Percentiles rank a stretch among this genome's conserved stretches.
Conservation (phyloP, 441 rosid genomes). For the Euphorbia celastroides region DNA sequence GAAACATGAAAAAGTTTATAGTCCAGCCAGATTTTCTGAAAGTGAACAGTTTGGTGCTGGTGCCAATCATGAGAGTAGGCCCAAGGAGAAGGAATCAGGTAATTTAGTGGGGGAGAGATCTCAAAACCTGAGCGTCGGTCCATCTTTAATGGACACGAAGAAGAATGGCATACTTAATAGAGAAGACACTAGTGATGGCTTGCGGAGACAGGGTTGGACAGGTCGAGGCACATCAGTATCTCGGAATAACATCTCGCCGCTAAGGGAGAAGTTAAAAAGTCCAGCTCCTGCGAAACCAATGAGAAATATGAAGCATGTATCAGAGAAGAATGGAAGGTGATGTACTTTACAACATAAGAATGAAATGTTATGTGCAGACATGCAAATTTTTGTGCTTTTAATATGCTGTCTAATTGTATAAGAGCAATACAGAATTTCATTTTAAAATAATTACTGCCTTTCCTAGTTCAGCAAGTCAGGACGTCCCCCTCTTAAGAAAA, state of each 20-base stretch:
- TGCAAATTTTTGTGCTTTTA: not conserved
- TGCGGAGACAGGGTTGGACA: conserved; percentile 50
- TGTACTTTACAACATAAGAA: conserved; percentile 7
- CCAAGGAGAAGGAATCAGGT: conserved; percentile 34
- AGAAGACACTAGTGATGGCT: conserved; percentile 42
- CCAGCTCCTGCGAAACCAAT: conserved; percentile 34
- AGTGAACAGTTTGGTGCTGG: conserved; percentile 52
- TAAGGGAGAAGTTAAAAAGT: conserved; percentile 44
- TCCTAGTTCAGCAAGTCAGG: conserved; percentile 48
- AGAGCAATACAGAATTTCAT: conserved; percentile 3
- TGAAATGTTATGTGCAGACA: not conserved
- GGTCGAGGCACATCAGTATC: conserved; percentile 37
- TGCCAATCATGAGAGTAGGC: conserved; percentile 34
- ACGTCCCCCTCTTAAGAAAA: conserved; percentile 52
- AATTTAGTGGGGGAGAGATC: conserved; percentile 37
- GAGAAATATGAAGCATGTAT: conserved; percentile 33
- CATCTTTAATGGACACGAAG: conserved; percentile 29
- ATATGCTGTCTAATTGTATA: not conserved
- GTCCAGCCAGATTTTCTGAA: conserved; percentile 52
- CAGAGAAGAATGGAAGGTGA: conserved; percentile 53
- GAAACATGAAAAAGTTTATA: conserved; percentile 42
- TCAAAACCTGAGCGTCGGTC: conserved; percentile 25
- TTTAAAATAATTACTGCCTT: conserved; percentile 15
- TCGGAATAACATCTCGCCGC: conserved; percentile 32
- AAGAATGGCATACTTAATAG: conserved; percentile 32